Evolutionary conservation across 345 rosid genomes (phyloP), one percentile per base, ranked within the genome.

Genomic region (Psidium guajava): DNA sequence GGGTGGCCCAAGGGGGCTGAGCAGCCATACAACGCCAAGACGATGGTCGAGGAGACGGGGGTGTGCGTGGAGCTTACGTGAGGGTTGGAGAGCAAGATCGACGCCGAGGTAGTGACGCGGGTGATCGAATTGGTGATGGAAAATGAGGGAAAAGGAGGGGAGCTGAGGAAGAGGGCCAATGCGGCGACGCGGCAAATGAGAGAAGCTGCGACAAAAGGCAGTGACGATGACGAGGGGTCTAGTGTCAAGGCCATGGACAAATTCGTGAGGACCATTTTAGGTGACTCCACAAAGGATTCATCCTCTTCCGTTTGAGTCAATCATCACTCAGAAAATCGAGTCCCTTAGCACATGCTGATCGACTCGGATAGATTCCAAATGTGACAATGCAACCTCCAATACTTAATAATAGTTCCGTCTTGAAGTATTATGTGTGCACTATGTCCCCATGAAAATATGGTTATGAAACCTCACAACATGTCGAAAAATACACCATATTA

Each of bases 1-100:
- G 95, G 92, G 13, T 93, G 94, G 95, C 93, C 94, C 2, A 85
- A 91, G 87, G 94, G 92, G 0, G 95, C 85, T 0, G 92, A 93
- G 84, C 92, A 91, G 82, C 81, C 87, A 6, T 92, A 88, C 56
- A 93, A 93, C 61, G 85, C 87, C 3, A 93, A 92, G 85, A 89
- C 90, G 93, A 49, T 92, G 86, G 90, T 84, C 57, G 94, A 93
- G 87, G 95, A 92, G 85, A 90, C 91, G 90, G 89, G 91, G 10
- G 91, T 91, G 1, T 28, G 89, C 9, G 85, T 90, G 56, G 93
- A 90, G 87, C 27, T 93, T 82, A 85, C 91, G 2, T 89, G 92
- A 83, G 91, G 93, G 25, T 6, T 85, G n/a, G 86, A 89, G 18
- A 85, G 85, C 16, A 20, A 1, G 18, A 64, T 92, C 3, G 49